A percentile compares a stretch with the other conserved stretches of the same genome.
Conservation (phyloP, 768 basidiomycete species). For the Lactarius hengduanensis region DNA sequence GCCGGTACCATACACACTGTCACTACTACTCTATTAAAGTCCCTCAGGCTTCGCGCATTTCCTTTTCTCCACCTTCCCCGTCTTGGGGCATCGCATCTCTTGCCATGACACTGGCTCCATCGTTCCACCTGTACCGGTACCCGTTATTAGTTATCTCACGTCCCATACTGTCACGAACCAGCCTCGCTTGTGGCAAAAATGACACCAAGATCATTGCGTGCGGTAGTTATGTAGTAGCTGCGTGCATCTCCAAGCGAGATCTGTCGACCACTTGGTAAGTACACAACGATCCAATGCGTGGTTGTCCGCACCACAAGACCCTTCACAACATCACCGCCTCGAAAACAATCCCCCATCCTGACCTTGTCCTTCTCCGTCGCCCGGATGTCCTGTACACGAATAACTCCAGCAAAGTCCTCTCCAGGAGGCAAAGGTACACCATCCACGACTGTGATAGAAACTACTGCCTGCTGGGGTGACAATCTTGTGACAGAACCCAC, state of each 20-base stretch:
- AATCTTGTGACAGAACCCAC: constrained; percentile 81
- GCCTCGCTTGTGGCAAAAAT: constrained; percentile 89
- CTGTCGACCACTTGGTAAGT: constrained; percentile 40
- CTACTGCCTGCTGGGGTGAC: constrained; percentile 76
- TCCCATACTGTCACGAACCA: constrained; percentile 45
- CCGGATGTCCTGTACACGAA: constrained; percentile 84
- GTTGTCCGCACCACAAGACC: constrained; percentile 71
- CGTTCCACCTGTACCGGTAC: constrained; percentile 54
- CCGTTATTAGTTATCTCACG: constrained; percentile 1
- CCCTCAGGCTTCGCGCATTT: constrained; percentile 86
- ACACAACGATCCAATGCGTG: not conserved
- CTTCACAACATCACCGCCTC: constrained; percentile 87
- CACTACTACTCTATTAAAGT: constrained; percentile 31
- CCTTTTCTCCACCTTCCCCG: constrained; percentile 73
- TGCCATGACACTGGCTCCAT: constrained; percentile 89
- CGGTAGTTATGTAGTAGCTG: constrained; percentile 90
- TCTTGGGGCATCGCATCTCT: constrained; percentile 85
- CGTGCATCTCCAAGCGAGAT: constrained; percentile 90
- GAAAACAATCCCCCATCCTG: constrained; percentile 87
- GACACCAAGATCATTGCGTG: constrained; percentile 86
- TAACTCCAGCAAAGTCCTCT: constrained; percentile 88
- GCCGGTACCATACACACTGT: not conserved
- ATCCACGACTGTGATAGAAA: constrained; percentile 86
- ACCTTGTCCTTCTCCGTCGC: constrained; percentile 89
- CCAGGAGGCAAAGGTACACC: constrained; percentile 77